These are phyloP conservation scores for Ustanciosporium gigantosporum DNA, from an alignment of 1,284 basidiomycete genomes.

Conservation along the genomic window DNA sequence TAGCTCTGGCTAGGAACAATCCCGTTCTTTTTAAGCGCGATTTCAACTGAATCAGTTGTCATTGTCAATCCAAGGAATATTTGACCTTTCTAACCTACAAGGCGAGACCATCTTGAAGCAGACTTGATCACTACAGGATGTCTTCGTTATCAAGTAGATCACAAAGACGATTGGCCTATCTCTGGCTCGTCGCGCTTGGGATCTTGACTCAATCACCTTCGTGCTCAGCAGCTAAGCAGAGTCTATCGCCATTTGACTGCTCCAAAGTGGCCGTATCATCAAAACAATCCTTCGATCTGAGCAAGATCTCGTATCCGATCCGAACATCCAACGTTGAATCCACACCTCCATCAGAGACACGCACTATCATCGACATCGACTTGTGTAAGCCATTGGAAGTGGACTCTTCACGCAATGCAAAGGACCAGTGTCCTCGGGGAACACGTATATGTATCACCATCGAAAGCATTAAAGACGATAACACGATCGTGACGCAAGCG, in stretches of 20 bases:
- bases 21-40: too few species aligned
- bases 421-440: constrained; percentile 39
- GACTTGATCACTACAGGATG: too few species aligned
- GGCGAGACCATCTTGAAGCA: too few species aligned
- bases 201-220: too few species aligned
- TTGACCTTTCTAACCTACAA: too few species aligned
- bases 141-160: too few species aligned
- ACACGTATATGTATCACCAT: constrained; percentile 45
- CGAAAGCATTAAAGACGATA: constrained; percentile 36
- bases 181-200: too few species aligned
- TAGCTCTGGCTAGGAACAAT: too few species aligned
- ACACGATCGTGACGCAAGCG: constrained; percentile 33
- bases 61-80: too few species aligned
- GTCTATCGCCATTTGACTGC: constrained; percentile 37
- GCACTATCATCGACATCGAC: constrained; percentile 34
- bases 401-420: constrained; percentile 15
- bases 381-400: constrained; percentile 34
- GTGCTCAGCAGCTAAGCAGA: constrained; percentile 13
- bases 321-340: constrained; percentile 27
- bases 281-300: constrained; percentile 31
- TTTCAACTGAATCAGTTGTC: too few species aligned
- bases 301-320: constrained; percentile 35
- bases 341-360: constrained; percentile 34
- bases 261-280: constrained; percentile 23
- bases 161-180: too few species aligned